These are phyloP conservation scores for Suillus hirtellus DNA, from an alignment of 768 basidiomycete genomes.

Conservation along the genomic window DNA sequence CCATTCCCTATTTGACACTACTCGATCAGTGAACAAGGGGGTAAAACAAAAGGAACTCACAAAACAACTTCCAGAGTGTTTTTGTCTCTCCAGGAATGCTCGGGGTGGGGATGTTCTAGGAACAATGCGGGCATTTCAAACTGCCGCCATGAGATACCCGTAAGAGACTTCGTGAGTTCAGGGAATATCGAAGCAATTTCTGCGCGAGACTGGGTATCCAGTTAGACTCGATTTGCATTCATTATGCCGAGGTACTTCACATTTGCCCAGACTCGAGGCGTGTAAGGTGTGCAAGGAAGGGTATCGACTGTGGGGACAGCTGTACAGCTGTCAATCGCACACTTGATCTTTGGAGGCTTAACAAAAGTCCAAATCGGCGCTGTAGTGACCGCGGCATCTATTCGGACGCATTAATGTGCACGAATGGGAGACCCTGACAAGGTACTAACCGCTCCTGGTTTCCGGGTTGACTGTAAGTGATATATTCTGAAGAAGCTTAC, in stretches of 20 bases:
- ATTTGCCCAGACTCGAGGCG: conserved; percentile 30
- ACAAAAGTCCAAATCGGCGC: conserved; percentile 24
- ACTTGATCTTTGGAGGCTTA: conserved; percentile 4
- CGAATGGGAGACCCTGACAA: neutral
- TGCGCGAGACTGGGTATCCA: conserved; percentile 21
- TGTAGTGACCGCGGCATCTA: neutral
- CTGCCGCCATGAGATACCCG: conserved; percentile 28
- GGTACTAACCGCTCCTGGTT: neutral
- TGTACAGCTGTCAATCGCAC: neutral
- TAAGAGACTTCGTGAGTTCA: conserved; percentile 21
- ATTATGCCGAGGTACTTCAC: conserved; percentile 20
- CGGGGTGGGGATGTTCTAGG: conserved; percentile 15
- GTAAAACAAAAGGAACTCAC: conserved; percentile 17
- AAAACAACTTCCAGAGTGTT: conserved; percentile 22
- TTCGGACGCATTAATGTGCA: neutral
- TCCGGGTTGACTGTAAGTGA: neutral
- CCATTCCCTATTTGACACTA: conserved; percentile 1
- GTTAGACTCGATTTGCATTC: conserved; percentile 8
- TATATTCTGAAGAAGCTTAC: neutral
- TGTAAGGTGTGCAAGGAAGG: conserved; percentile 12
- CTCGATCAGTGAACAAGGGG: neutral
- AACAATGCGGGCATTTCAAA: conserved; percentile 30
- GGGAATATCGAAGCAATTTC: conserved; percentile 26
- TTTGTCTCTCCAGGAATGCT: conserved; percentile 21
- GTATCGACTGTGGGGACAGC: neutral